phyloP scores from a whole-genome alignment of 306 rosid species.

The Castanea crenata region DNA sequence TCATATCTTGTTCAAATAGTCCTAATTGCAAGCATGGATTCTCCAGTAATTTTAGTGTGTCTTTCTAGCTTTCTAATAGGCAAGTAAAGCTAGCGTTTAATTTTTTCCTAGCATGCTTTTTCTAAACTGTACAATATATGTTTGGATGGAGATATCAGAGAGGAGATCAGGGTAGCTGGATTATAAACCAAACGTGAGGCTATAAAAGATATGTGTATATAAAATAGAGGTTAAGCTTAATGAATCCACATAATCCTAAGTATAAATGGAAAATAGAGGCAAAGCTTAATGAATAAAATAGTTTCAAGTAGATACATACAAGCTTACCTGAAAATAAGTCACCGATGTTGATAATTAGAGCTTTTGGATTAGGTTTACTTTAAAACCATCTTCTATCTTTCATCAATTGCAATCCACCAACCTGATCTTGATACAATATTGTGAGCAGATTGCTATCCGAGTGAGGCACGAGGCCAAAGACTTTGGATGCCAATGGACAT shows the following conservation, averaged over 20 bases:
- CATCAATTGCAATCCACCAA: slow-evolving; percentile 51
- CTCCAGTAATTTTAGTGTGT: background rate
- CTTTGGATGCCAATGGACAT: slow-evolving; percentile 52
- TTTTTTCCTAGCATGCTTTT: too few relatives aligned
- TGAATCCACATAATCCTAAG: too few relatives aligned
- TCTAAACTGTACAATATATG: too few relatives aligned
- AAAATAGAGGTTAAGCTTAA: too few relatives aligned
- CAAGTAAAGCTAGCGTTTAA: too few relatives aligned
- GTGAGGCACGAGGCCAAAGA: slow-evolving; percentile 63
- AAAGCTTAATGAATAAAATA: too few relatives aligned
- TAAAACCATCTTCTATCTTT: slow-evolving; percentile 44
- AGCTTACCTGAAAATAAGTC: slow-evolving; percentile 70
- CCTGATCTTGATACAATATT: slow-evolving; percentile 36
- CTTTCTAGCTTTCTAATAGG: background rate
- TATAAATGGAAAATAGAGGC: too few relatives aligned
- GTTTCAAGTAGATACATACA: background rate
- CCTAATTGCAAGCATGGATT: background rate
- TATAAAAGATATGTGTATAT: too few relatives aligned
- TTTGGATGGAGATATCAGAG: too few relatives aligned
- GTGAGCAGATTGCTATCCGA: slow-evolving; percentile 56
- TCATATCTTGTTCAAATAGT: background rate
- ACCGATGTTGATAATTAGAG: slow-evolving; percentile 63
- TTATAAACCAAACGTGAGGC: too few relatives aligned
- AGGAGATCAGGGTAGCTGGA: too few relatives aligned
- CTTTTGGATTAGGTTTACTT: slow-evolving; percentile 50